Evolutionary conservation across 75 land plant genomes (phyloP), one percentile per base, ranked within the genome.

Genomic region (Selaginella moellendorffii): DNA sequence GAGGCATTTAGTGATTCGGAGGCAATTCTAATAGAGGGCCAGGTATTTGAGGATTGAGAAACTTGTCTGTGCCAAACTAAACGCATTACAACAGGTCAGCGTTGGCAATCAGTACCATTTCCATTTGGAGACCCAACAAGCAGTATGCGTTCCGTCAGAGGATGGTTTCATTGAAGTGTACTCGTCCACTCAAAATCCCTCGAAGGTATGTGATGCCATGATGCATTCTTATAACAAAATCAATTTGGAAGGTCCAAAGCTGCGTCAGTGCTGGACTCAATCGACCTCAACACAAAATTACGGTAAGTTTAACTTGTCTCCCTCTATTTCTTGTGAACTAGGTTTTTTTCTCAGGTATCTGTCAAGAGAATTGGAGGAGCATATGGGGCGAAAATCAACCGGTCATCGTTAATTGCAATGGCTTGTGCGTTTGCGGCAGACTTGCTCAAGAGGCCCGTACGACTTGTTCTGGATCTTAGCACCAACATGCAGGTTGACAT

Each of bases 341-440:
- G 5, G 2, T 24, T 56, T 2, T 22, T 62, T 24, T 46, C 58
- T 10, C 36, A 75, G 77, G 77, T 75, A 26, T 26, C 24, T 28
- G 77, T 75, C 20, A 71, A 71, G 56, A 65, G 73, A 1, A 46
- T 75, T 58, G 77, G 77, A 20, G 77, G 77, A 27, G 77, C 73
- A 8, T 75, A 75, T 61, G 77, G 77, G 24, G 64, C 77, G 2
- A 75, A 75, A 31, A 63, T 75, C 17, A 75, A 75, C 54, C 61
- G 77, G 21, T 21, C 74, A 21, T 22, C 61, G 26, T 22, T 54
- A n/a, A 56, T 70, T 24, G 77, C 77, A 18, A 71, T 75, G 77
- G 77, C 77, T 2, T 75, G 77, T 75, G 74, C 77, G 24, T 70
- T 65, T 23, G 77, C 77, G 31, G 77, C 77, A 63, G 77, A 75